Base-by-base conservation (phyloP, 2,329 filamentous ascomycete species). In the Annulohypoxylon truncatum region DNA sequence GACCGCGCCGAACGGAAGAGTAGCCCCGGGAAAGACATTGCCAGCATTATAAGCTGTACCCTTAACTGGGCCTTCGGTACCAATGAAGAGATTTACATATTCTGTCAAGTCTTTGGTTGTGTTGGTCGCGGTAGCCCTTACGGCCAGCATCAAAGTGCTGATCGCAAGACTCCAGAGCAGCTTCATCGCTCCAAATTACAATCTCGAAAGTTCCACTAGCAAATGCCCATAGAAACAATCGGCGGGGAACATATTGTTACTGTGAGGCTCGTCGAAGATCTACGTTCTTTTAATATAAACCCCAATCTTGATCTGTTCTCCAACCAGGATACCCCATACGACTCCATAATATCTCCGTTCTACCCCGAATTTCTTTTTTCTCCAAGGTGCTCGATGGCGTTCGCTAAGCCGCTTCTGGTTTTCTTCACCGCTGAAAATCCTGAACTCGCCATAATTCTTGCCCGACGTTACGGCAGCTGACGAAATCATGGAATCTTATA, bases 71-170 rank as follows among this genome's bases (percentile, higher is more conserved):
- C 83, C 83, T 67, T 83, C 80, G 10, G 82, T 80, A 1, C 83
- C 83, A 47, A 85, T 83, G 58, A 86, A 83, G 0, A 80, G 81
- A 64, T 85, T 83, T 6, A 86, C 83, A 75, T 81, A 80, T 65
- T 80, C 69, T 0, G 80, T 59, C 9, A 61, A 69, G 53, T 73
- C 69, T 26, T 62, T 47, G 10, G 57, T 51, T 3, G 47, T 15
- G n/a, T 12, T 26, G 12, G 31, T 42, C 18, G n/a, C 15, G 1
- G 33, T 24, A 31, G 28, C 13, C 40, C 47, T 53, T 7, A 40
- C 18, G n/a, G 13, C 40, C 15, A 67, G 46, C 15, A 67, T 31
- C 35, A 40, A 35, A 31, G 31, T n/a, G 38, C 51, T 22, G 5
- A 35, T n/a, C 24, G 31, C 22, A 31, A 26, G 29, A 12, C 29